Percentiles rank a stretch among this genome's conserved stretches.
Evolutionary conservation across 192 early-diverging fungal species (phyloP).

Genomic region (Rhizophagus sp.): DNA sequence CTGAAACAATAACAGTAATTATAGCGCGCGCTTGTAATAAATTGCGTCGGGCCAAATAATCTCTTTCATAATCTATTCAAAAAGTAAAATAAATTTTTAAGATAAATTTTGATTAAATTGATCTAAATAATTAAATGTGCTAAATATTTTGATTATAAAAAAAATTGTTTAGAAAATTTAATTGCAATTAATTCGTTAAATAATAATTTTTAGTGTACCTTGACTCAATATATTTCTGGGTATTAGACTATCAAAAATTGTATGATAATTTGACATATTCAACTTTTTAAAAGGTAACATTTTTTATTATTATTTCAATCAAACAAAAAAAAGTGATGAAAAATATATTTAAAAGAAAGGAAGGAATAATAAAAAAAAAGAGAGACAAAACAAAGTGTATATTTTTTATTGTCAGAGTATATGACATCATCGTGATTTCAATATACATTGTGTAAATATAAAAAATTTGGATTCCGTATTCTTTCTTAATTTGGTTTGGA

Average conservation of each 20-base stretch:
- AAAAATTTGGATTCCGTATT: too few species aligned
- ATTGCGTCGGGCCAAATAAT: conserved; percentile 1
- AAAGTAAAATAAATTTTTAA: neutral
- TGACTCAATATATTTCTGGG: neutral
- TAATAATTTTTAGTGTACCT: neutral
- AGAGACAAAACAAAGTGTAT: too few species aligned
- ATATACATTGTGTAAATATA: neutral
- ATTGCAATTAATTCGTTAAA: too few species aligned
- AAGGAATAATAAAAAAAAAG: too few species aligned
- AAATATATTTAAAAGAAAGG: neutral
- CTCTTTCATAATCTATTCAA: neutral
- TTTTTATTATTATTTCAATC: neutral
- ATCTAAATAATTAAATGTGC: too few species aligned
- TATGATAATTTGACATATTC: neutral
- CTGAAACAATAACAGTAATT: neutral
- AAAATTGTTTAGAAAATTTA: too few species aligned
- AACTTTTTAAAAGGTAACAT: neutral
- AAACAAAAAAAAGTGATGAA: neutral
- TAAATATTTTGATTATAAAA: too few species aligned
- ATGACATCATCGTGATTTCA: neutral
- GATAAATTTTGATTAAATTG: too few species aligned
- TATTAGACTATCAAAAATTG: neutral
- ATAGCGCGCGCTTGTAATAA: conserved; percentile 6
- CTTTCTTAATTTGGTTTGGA: neutral
- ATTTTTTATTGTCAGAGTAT: neutral